A percentile compares a stretch with the other conserved stretches of the same genome.
Conservation (phyloP, 768 basidiomycete genomes). For the Mycena alexandri region DNA sequence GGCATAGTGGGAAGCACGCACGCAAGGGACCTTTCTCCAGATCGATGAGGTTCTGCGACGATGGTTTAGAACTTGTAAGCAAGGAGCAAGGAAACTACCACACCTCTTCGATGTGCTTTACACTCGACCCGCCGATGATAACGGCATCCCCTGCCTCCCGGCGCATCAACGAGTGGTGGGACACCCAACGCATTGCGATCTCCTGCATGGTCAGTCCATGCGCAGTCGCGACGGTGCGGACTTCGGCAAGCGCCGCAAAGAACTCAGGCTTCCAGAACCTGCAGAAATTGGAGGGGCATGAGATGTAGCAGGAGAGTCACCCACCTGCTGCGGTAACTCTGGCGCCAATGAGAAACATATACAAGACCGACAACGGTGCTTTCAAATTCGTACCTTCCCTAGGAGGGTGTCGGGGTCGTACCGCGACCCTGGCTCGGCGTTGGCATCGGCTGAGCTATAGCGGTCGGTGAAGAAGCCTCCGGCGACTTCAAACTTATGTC, state of each 20-base stretch:
- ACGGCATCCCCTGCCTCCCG: constrained; percentile 51
- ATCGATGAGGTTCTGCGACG: constrained; percentile 42
- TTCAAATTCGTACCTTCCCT: background rate
- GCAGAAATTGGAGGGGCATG: constrained; percentile 23
- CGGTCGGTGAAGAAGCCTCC: constrained; percentile 7
- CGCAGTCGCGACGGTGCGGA: constrained; percentile 41
- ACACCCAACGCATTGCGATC: constrained; percentile 60
- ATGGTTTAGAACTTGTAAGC: background rate
- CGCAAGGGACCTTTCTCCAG: constrained; percentile 44
- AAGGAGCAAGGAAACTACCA: background rate
- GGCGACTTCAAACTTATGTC: background rate
- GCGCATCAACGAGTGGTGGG: constrained; percentile 57
- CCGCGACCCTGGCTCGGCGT: background rate
- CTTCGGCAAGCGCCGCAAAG: constrained; percentile 39
- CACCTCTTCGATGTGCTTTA: constrained; percentile 55
- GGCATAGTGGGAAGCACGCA: constrained; percentile 11
- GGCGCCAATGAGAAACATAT: background rate
- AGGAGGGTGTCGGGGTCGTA: background rate
- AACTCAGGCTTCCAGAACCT: constrained; percentile 55
- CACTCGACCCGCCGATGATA: constrained; percentile 59
- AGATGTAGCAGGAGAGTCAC: constrained; percentile 28
- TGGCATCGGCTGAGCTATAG: background rate
- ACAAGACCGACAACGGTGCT: no score
- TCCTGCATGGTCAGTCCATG: constrained; percentile 56
- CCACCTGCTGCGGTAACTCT: constrained; percentile 56